Evolutionary conservation across 2,329 filamentous ascomycete genomes (phyloP).

Genomic region (Xenosphaeropsis pyriputrescens): DNA sequence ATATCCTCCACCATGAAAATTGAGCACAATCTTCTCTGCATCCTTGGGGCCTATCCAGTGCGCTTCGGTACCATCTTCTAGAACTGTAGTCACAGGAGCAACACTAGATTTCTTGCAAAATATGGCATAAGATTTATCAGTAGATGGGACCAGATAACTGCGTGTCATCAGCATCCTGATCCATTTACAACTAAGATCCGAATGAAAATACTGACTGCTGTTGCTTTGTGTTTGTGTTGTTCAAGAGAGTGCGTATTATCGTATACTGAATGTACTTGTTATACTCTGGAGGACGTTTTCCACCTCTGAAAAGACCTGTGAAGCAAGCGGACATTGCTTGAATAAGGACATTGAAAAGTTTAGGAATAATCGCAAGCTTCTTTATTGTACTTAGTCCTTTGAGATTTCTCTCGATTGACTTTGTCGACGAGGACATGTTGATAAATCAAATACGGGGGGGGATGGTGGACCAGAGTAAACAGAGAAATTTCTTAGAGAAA

Average conservation of each 20-base stretch:
- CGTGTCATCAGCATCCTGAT: too few relatives aligned
- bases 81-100: slow-evolving; percentile 9
- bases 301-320: slow-evolving; percentile 6
- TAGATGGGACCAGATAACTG: too few relatives aligned
- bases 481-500: too few relatives aligned
- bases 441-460: too few relatives aligned
- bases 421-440: not conserved
- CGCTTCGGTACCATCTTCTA: slow-evolving; percentile 23
- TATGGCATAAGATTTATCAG: slow-evolving; percentile 5
- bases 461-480: too few relatives aligned
- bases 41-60: slow-evolving; percentile 28
- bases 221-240: slow-evolving; percentile 2
- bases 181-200: slow-evolving; percentile 7
- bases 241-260: slow-evolving; percentile 5
- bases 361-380: slow-evolving; percentile 10
- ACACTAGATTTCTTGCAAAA: slow-evolving; percentile 10
- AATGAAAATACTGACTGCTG: slow-evolving; percentile 6
- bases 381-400: slow-evolving; percentile 4
- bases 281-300: slow-evolving; percentile 4
- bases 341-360: slow-evolving; percentile 5
- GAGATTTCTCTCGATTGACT: not conserved
- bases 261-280: slow-evolving; percentile 10
- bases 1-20: slow-evolving; percentile 40
- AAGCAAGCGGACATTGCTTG: slow-evolving; percentile 7
- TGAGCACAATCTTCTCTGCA: slow-evolving; percentile 25